Evolutionary conservation across 1,284 basidiomycete genomes (phyloP).

Genomic region (Trametes sp.): DNA sequence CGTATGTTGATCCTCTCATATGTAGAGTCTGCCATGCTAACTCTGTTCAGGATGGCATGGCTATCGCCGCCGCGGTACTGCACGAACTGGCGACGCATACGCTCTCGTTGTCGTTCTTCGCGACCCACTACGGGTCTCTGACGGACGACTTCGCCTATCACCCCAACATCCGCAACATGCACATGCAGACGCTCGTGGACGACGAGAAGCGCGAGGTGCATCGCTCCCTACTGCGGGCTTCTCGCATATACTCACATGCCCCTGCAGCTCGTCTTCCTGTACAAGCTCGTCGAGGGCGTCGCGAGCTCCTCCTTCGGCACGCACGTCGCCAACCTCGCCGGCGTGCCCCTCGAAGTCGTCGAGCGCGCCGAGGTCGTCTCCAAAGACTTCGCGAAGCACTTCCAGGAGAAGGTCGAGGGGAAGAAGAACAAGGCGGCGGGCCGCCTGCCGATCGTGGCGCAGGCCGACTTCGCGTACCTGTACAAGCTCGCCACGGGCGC

Average conservation of each 20-base stretch:
- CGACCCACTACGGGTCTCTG: constrained; percentile 88
- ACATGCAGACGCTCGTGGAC: constrained; percentile 93
- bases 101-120: constrained; percentile 85
- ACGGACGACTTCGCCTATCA: constrained; percentile 91
- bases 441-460: constrained; percentile 76
- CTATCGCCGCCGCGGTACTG: constrained; percentile 93
- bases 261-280: constrained; percentile 85
- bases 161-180: constrained; percentile 92
- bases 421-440: constrained; percentile 65
- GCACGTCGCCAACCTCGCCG: constrained; percentile 88
- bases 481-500: constrained; percentile 63
- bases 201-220: constrained; percentile 85
- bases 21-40: constrained; percentile 25
- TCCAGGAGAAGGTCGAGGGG: constrained; percentile 77
- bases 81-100: constrained; percentile 93
- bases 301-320: constrained; percentile 94
- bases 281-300: constrained; percentile 89
- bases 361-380: constrained; percentile 89
- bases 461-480: constrained; percentile 89
- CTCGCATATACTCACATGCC: constrained; percentile 2
- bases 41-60: constrained; percentile 86
- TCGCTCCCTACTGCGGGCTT: background rate
- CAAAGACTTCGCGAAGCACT: constrained; percentile 86
- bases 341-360: constrained; percentile 83
- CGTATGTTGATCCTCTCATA: constrained; percentile 52